Conservation (phyloP, 2,329 filamentous ascomycete species). For the Westerdykella sp. region DNA sequence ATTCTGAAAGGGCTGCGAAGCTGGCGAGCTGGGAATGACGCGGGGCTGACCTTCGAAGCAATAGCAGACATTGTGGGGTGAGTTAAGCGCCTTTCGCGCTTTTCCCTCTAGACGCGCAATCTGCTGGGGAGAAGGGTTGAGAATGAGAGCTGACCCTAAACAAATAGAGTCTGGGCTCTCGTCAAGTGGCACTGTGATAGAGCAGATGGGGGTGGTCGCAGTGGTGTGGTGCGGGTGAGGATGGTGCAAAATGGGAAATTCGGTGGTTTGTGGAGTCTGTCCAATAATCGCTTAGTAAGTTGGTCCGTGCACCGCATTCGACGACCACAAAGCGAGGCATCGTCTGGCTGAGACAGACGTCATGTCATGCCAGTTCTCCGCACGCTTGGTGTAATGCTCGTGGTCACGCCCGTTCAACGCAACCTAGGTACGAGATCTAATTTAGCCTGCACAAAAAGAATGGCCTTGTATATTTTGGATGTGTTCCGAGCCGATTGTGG, state of each 20-base stretch:
- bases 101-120: conserved; percentile 39
- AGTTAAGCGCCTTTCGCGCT: conserved; percentile 42
- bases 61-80: conserved; percentile 35
- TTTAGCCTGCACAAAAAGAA: no score
- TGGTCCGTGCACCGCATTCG: conserved; percentile 9
- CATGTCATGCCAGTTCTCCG: no score
- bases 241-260: conserved; percentile 21
- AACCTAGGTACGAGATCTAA: no score
- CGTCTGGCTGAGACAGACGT: no score
- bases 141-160: conserved; percentile 37
- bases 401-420: no score
- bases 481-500: no score
- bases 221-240: conserved; percentile 13
- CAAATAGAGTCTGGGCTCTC: conserved; percentile 37
- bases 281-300: conserved; percentile 22
- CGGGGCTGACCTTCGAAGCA: conserved; percentile 39
- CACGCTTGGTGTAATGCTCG: no score
- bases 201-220: conserved; percentile 15
- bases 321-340: no score
- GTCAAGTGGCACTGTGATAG: conserved; percentile 15
- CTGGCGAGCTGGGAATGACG: conserved; percentile 5
- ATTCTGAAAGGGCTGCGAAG: not conserved
- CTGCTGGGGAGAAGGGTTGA: conserved; percentile 24
- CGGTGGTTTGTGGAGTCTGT: conserved; percentile 14
- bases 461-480: no score